Base-by-base conservation (phyloP, 2,329 filamentous ascomycete species). In the Ascochyta koolunga region DNA sequence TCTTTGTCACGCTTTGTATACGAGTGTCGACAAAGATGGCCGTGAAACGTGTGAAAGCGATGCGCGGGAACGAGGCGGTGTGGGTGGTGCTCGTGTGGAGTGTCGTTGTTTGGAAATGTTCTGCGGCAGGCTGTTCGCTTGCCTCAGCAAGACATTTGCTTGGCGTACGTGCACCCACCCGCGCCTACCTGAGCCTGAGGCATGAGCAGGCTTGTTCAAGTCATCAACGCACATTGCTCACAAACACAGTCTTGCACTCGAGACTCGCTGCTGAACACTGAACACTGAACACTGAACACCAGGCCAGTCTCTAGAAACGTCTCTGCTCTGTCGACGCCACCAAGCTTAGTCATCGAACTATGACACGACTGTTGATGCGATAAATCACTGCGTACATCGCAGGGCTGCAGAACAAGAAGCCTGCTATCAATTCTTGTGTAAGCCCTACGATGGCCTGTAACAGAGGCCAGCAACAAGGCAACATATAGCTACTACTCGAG, bases 1-100 rank as follows among this genome's bases (percentile, higher is more conserved):
- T 38, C 47, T 29, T 55, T 48, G 47, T 47, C 33, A 42, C 35
- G 47, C 27, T 36, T 38, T 40, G 15, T 32, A 10, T 48, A 39
- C 24, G 33, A 43, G 32, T 47, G 50, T 55, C 56, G 50, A 55
- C 37, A 61, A 55, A 58, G 53, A 22, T 21, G 40, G 21, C 51
- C 43, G 48, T 51, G 42, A 37, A 54, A 47, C 53, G 61, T 56
- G 25, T 60, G 50, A 55, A 52, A 38, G 27, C 36, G 53, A 41
- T 51, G 54, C 58, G 54, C 47, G 59, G 52, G 50, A 49, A 38
- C 35, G 39, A 36, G 27, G 27, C 18, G 33, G 48, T 36, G 42
- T 53, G 44, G 50, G 35, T 37, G 33, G 25, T 46, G 38, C 43
- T 45, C 19, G 45, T 76, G 50, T 50, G 31, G 40, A 39, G 24